These are phyloP conservation scores for Toxicodendron radicans DNA, from an alignment of 345 rosid genomes.

Conservation along the genomic window DNA sequence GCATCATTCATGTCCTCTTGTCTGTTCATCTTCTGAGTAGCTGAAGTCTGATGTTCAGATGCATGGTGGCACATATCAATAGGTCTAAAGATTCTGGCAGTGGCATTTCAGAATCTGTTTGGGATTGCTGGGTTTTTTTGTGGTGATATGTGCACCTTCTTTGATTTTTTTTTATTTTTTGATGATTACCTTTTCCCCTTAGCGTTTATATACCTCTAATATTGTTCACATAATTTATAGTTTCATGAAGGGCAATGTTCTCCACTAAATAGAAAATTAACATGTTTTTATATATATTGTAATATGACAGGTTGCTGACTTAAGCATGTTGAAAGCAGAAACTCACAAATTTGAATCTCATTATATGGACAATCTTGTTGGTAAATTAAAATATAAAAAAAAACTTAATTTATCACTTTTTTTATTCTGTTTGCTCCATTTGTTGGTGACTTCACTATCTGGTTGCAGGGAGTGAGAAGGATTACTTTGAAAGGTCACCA, in stretches of 20 bases:
- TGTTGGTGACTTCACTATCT: slow-evolving; percentile 16
- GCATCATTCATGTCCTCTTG: not conserved
- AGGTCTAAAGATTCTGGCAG: not conserved
- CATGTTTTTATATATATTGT: slow-evolving; percentile 9
- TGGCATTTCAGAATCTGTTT: slow-evolving; percentile 3
- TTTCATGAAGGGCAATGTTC: not conserved
- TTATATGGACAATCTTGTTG: slow-evolving; percentile 88
- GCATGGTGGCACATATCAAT: not conserved
- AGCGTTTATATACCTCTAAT: not conserved
- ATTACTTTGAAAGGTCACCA: slow-evolving; percentile 77
- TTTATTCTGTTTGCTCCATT: slow-evolving; percentile 13
- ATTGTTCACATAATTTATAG: not conserved
- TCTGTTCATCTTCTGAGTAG: not conserved
- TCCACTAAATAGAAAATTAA: slow-evolving; percentile 7
- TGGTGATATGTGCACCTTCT: not conserved
- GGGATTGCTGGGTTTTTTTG: not conserved
- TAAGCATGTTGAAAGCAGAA: slow-evolving; percentile 76
- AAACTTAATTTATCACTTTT: slow-evolving; percentile 2
- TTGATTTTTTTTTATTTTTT: too few species aligned
- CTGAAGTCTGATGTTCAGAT: not conserved
- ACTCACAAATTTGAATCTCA: slow-evolving; percentile 89
- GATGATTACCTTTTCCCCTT: too few species aligned
- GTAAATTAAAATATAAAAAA: slow-evolving; percentile 40
- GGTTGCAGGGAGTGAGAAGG: slow-evolving; percentile 67
- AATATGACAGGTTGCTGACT: slow-evolving; percentile 70